These are phyloP conservation scores for Lactarius sp. DNA, from an alignment of 768 basidiomycete genomes.

Conservation along the genomic window DNA sequence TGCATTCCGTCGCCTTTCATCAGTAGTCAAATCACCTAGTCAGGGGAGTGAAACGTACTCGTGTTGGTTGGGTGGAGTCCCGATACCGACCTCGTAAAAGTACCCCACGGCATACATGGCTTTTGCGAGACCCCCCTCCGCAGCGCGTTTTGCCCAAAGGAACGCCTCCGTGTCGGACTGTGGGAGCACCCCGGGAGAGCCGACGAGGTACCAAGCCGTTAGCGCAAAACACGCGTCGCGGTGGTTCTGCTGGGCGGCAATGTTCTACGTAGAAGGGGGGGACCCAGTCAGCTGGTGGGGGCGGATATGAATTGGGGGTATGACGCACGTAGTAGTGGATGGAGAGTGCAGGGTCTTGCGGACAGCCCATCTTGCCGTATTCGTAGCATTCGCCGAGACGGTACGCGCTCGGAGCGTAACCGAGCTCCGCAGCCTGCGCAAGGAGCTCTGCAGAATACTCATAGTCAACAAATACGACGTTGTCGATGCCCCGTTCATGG, in stretches of 20 bases:
- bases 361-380: constrained; percentile 98
- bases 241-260: constrained; percentile 96
- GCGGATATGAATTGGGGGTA: background rate
- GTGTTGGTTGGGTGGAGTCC: constrained; percentile 57
- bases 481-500: constrained; percentile 97
- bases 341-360: constrained; percentile 92
- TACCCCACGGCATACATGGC: constrained; percentile 99
- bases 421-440: constrained; percentile 92
- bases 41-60: constrained; percentile 46
- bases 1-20: background rate
- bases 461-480: constrained; percentile 93
- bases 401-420: constrained; percentile 94
- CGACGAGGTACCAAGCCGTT: constrained; percentile 99
- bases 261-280: constrained; percentile 54
- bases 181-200: constrained; percentile 93
- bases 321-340: constrained; percentile 97
- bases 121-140: constrained; percentile 86
- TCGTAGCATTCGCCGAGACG: constrained; percentile 97
- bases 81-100: constrained; percentile 94
- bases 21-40: background rate
- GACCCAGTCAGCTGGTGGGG: background rate
- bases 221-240: constrained; percentile 97
- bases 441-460: constrained; percentile 94
- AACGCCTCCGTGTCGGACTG: constrained; percentile 99
- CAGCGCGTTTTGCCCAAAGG: constrained; percentile 95